Evolutionary conservation across 805 yeast species (phyloP).

Genomic region (Candida peoriensis): DNA sequence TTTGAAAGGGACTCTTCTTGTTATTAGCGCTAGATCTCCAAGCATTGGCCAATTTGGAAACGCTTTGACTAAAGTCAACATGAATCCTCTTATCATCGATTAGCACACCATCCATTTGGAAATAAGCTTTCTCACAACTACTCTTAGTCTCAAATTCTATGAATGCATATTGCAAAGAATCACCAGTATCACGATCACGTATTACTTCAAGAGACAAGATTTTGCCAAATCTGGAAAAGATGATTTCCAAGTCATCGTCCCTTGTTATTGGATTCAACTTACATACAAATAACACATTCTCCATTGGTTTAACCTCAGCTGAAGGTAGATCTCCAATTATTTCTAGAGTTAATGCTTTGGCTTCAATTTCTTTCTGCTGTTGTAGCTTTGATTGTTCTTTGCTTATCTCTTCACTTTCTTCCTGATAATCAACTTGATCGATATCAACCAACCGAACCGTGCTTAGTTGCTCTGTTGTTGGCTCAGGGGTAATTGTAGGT

Average conservation of each 20-base stretch:
- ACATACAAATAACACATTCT: slow-evolving; percentile 57
- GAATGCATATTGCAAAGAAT: slow-evolving; percentile 57
- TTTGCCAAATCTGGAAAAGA: slow-evolving; percentile 59
- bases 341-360: slow-evolving; percentile 59
- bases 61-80: slow-evolving; percentile 65
- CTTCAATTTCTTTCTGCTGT: slow-evolving; percentile 33
- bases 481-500: slow-evolving; percentile 32
- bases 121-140: slow-evolving; percentile 58
- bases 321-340: slow-evolving; percentile 59
- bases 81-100: slow-evolving; percentile 62
- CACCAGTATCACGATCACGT: slow-evolving; percentile 40
- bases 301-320: slow-evolving; percentile 56
- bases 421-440: slow-evolving; percentile 16
- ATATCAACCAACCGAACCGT: slow-evolving; percentile 24
- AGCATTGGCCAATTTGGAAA: slow-evolving; percentile 23
- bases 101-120: slow-evolving; percentile 54
- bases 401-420: slow-evolving; percentile 17
- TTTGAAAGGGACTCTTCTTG: slow-evolving; percentile 2
- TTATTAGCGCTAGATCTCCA: slow-evolving; percentile 20
- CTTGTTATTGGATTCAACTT: slow-evolving; percentile 57
- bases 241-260: slow-evolving; percentile 48
- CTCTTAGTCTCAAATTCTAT: slow-evolving; percentile 45
- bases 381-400: slow-evolving; percentile 25
- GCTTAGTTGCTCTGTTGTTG: slow-evolving; percentile 30
- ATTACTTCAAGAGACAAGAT: slow-evolving; percentile 49